A percentile compares a stretch with the other conserved stretches of the same genome.
Evolutionary conservation across 208 protist genomes (phyloP).

Genomic region (Spongospora subterranea): DNA sequence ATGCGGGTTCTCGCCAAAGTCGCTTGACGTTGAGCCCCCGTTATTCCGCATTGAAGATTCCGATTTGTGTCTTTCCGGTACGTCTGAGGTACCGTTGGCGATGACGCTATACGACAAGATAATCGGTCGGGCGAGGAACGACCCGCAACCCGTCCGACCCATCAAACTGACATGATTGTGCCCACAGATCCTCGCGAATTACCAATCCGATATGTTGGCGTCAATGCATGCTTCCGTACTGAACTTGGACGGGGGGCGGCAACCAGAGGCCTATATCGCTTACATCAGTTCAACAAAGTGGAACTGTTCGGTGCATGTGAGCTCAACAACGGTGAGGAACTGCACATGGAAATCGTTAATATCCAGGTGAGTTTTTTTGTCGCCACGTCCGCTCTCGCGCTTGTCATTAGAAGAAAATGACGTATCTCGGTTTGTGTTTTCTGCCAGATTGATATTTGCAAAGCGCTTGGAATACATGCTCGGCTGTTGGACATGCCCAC

Average conservation of each 20-base stretch:
- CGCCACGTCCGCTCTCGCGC: slow-evolving; percentile 65
- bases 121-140: background rate
- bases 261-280: slow-evolving; percentile 76
- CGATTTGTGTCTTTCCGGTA: slow-evolving; percentile 76
- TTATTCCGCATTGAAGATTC: slow-evolving; percentile 68
- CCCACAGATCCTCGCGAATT: background rate
- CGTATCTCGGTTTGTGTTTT: background rate
- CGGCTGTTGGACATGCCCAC: slow-evolving; percentile 79
- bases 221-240: slow-evolving; percentile 75
- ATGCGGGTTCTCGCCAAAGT: slow-evolving; percentile 76
- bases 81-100: slow-evolving; percentile 72
- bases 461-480: slow-evolving; percentile 2
- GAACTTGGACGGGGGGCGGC: slow-evolving; percentile 72
- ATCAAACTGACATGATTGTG: background rate
- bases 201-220: slow-evolving; percentile 48
- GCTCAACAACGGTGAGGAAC: slow-evolving; percentile 69
- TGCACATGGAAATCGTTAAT: slow-evolving; percentile 69
- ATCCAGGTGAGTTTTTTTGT: slow-evolving; percentile 76
- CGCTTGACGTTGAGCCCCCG: slow-evolving; percentile 66
- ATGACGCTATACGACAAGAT: slow-evolving; percentile 40
- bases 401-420: slow-evolving; percentile 52
- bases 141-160: background rate
- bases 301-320: slow-evolving; percentile 79
- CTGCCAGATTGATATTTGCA: background rate
- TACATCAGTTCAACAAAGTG: slow-evolving; percentile 84